A percentile compares a stretch with the other conserved stretches of the same genome.
phyloP scores from a whole-genome alignment of 2,329 filamentous ascomycete species.

The Trichophyton simii region DNA sequence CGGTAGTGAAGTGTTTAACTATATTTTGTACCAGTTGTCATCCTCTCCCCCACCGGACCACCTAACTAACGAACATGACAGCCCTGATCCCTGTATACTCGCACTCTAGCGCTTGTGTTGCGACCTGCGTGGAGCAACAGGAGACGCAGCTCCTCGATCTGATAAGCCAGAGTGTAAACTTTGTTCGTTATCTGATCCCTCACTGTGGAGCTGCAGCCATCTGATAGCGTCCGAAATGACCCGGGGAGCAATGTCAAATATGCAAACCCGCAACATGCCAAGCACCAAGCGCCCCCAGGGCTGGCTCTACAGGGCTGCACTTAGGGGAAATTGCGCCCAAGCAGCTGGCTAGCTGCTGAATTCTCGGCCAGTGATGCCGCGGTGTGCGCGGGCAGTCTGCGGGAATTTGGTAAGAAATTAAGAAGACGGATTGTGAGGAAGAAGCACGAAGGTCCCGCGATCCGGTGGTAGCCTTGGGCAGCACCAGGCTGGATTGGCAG shows the following conservation, averaged over 20 bases:
- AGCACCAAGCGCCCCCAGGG: neutral
- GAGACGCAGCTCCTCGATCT: neutral
- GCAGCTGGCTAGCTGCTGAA: neutral
- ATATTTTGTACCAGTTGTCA: neutral
- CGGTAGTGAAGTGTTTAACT: neutral
- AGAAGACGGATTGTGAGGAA: neutral
- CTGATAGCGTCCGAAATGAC: neutral
- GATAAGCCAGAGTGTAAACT: conserved; percentile 1
- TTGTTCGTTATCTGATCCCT: neutral
- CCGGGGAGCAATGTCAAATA: neutral
- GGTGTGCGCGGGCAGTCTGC: neutral
- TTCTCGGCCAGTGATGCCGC: neutral
- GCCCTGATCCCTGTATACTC: neutral
- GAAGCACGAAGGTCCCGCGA: neutral
- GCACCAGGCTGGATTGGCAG: neutral
- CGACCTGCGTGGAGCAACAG: neutral
- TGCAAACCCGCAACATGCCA: neutral
- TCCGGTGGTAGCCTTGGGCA: neutral
- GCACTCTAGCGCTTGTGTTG: neutral
- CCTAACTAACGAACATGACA: neutral
- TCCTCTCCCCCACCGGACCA: too few relatives aligned
- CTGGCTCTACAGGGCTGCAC: neutral
- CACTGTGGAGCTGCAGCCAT: neutral
- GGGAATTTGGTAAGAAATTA: neutral
- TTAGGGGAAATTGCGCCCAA: neutral